Conservation (phyloP, 1,284 basidiomycete species). For the Fomitiporia mediterranea region DNA sequence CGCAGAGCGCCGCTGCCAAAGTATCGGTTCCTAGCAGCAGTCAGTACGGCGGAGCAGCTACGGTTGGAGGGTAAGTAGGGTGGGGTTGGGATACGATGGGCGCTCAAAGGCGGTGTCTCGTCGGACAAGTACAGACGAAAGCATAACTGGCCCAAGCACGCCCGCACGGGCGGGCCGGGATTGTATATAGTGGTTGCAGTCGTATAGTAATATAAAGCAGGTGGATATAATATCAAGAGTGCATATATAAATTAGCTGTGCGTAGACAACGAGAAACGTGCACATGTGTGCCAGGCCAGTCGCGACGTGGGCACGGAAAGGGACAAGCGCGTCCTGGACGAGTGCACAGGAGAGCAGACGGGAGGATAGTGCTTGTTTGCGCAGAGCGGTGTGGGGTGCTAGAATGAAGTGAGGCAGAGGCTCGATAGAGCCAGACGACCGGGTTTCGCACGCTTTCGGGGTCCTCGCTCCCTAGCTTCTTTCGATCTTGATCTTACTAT, state of each 20-base stretch:
- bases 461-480: background rate
- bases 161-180: no score
- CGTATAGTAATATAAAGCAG: background rate
- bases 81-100: no score
- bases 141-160: no score
- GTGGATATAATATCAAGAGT: background rate
- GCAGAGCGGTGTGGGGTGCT: background rate
- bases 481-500: slow-evolving; percentile 5
- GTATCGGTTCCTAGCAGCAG: slow-evolving; percentile 26
- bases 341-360: background rate
- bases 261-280: background rate
- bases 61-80: slow-evolving; percentile 8
- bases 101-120: slow-evolving; percentile 4
- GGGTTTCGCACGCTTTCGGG: background rate
- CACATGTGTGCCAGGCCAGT: background rate
- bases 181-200: no score
- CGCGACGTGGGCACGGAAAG: background rate
- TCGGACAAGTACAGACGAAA: no score
- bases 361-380: background rate
- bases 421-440: slow-evolving; percentile 4
- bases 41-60: slow-evolving; percentile 14
- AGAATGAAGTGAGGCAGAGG: background rate
- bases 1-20: slow-evolving; percentile 26
- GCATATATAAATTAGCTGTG: background rate
- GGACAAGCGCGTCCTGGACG: no score